phyloP scores from a whole-genome alignment of 768 basidiomycete genomes.

The Hygrophoropsis aurantiaca region DNA sequence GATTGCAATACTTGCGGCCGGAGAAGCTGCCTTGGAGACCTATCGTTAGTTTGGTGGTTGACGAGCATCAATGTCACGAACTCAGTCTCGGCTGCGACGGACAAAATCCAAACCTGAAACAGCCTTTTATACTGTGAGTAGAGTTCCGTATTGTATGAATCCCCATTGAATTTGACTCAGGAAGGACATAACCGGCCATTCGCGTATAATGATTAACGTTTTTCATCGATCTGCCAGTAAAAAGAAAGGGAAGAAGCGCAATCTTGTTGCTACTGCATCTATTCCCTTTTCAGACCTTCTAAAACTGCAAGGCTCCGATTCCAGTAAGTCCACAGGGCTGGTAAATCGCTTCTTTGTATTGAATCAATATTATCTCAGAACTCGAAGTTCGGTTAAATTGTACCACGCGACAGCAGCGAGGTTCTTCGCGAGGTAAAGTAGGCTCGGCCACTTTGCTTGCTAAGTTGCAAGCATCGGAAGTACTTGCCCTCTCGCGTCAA shows the following conservation, averaged over 20 bases:
- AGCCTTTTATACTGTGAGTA: conserved; percentile 54
- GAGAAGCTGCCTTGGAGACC: conserved; percentile 65
- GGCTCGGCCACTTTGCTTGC: conserved; percentile 15
- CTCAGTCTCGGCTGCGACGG: conserved; percentile 64
- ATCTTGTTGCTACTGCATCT: conserved; percentile 50
- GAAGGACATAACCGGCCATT: conserved; percentile 35
- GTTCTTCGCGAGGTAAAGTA: conserved; percentile 9
- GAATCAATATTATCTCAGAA: conserved; percentile 26
- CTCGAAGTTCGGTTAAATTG: conserved; percentile 46
- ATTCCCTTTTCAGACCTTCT: conserved; percentile 54
- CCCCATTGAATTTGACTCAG: conserved; percentile 27
- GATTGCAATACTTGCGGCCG: conserved; percentile 44
- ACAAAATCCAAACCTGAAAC: conserved; percentile 66
- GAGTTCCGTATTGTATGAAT: no score
- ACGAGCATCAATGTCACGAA: conserved; percentile 53
- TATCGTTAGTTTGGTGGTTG: conserved; percentile 57
- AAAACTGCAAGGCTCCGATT: conserved; percentile 45
- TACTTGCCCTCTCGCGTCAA: neutral
- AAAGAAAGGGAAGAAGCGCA: conserved; percentile 57
- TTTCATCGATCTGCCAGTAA: conserved; percentile 62
- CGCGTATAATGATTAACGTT: conserved; percentile 52
- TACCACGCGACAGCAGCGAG: conserved; percentile 15
- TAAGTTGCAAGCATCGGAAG: conserved; percentile 15
- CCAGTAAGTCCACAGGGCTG: conserved; percentile 36
- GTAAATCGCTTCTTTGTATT: neutral